Evolutionary conservation across 2,329 filamentous ascomycete genomes (phyloP), one percentile per base, ranked within the genome.

Genomic region (Didymella pinodella): DNA sequence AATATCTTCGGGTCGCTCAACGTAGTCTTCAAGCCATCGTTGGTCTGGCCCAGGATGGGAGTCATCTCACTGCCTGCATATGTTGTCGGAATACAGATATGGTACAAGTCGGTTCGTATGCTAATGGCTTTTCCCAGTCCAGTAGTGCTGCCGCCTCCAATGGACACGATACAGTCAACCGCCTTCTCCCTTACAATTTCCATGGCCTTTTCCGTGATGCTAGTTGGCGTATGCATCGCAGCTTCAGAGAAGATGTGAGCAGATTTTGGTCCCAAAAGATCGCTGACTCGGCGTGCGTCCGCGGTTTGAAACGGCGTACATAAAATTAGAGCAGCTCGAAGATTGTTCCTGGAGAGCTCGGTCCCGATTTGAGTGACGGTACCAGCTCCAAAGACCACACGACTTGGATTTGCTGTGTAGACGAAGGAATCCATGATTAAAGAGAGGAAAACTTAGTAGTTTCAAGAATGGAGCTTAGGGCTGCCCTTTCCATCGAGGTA

Each of bases 101-200:
- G 75, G 29, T 66, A 64, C 28, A 75, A 46, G 8, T 73, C 74
- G 25, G 72, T 76, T 10, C 74, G 48, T 16, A 77, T 65, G 20
- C 64, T 68, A 32, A 77, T 66, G 12, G 75, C 75, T 51, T 77
- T 77, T n/a, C 74, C 75, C n/a, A 89, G 75, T 0, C 87, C 86
- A 51, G 85, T 85, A 0, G 86, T 87, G 53, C 84, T 87, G 28
- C 86, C 85, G 49, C 86, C 86, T 5, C 87, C 87, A 59, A 89
- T 84, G 40, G 84, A 54, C 8, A 87, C 44, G 88, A 88, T 74
- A 26, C 80, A 81, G 69, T 88, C 86, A 4, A 84, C 84, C 3
- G 73, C 74, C 16, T 78, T 72, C 0, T 75, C 72, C 54, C 77
- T 75, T 0, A 81, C 77, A 25, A 22, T 20, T 36, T 38, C 10